Base-by-base conservation (phyloP, 805 yeast genomes). In the Novakomyces olei region DNA sequence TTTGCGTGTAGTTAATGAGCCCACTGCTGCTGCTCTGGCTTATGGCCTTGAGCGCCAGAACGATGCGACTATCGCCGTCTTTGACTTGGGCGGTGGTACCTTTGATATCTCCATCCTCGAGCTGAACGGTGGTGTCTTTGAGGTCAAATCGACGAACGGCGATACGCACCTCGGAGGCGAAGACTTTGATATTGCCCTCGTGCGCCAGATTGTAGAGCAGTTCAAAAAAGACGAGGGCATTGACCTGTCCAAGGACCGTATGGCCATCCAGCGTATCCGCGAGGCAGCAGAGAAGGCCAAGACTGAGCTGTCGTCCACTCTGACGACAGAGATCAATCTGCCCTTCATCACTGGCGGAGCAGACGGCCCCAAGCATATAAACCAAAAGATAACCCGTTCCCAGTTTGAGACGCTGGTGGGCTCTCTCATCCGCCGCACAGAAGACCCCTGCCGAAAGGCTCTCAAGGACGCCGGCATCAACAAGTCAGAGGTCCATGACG, bases 31-130 rank as follows among this genome's bases (percentile, higher is more conserved):
- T 42, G 93, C 94, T 41, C 64, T 80, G 50, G 94, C 94, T 42
- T 80, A 80, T 59, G 94, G 94, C 62, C 65, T 80, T 50, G 93
- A 80, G 62, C 76, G 75, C 64, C 69, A 64, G 52, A 23, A 34
- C 10, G 72, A 67, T 45, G 73, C 72, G 60, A 75, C 76, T 40
- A 92, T 81, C 47, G 95, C 95, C 40, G 95, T 81, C 44, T 81
- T 83, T 63, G 95, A 81, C 62, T 68, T 81, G 52, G 95, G 95
- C 72, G 95, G 95, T 59, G 95, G 95, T 72, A 81, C 95, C 50
- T 81, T 81, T 56, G 95, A 81, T 75, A 75, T 81, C 60, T 81
- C 95, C 47, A 78, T 81, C 55, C 68, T 81, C 53, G 95, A 83
- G 66, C 83, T 81, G 49, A 93, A 83, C 62, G 80, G 81, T 54